Percentiles rank a stretch among this genome's conserved stretches.
phyloP scores from a whole-genome alignment of 1,284 basidiomycete genomes.

The Irpex rosettiformis region DNA sequence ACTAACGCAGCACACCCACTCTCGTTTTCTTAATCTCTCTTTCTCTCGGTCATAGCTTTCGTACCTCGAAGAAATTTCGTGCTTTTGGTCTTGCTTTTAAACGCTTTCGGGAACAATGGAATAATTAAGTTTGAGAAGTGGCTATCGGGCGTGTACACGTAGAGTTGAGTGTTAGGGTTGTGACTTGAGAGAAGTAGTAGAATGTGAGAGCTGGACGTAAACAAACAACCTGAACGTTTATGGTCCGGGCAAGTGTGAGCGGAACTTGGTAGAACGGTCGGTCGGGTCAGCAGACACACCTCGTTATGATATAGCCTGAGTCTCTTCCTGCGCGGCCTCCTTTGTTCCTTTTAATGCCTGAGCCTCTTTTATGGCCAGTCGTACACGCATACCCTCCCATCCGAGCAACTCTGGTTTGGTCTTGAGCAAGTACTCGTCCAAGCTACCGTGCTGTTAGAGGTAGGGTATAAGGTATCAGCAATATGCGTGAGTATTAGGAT shows the following conservation, averaged over 20 bases:
- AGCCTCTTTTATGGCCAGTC: slow-evolving; percentile 43
- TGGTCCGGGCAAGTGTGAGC: background rate
- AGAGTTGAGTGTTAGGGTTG: background rate
- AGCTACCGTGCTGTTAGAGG: slow-evolving; percentile 61
- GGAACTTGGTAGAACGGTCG: background rate
- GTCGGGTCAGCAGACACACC: background rate
- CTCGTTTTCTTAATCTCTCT: background rate
- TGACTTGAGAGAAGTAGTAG: background rate
- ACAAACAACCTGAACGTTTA: background rate
- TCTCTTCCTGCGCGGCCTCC: background rate
- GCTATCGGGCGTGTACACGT: background rate
- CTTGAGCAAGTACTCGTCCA: slow-evolving; percentile 75
- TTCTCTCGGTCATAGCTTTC: too few relatives aligned
- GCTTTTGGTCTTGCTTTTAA: background rate
- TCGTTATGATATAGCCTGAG: slow-evolving; percentile 2
- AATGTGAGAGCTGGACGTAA: background rate
- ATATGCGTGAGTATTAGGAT: too few relatives aligned
- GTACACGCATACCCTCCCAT: slow-evolving; percentile 70
- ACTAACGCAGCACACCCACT: background rate
- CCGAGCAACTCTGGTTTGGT: slow-evolving; percentile 66
- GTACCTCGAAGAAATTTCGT: background rate
- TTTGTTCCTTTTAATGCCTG: background rate
- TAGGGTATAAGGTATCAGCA: too few relatives aligned
- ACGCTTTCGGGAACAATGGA: background rate
- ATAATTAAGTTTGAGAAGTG: background rate